Conservation (phyloP, 140 eudicot genomes). For the Oenanthe javanica region DNA sequence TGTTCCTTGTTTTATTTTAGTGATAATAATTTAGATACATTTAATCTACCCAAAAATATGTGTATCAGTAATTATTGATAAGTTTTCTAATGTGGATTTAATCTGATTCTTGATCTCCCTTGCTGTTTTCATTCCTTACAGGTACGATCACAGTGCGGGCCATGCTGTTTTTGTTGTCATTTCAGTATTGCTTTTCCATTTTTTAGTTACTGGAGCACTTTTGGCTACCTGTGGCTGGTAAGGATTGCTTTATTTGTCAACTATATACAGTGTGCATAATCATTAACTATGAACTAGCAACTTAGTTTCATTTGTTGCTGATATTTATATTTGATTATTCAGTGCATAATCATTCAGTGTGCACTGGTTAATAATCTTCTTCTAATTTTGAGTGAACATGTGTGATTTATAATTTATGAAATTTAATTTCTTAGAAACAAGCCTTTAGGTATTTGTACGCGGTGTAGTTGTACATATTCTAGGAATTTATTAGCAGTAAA, state of each 20-base stretch:
- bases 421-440: neutral
- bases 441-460: neutral
- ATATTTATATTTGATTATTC: neutral
- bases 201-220: slow-evolving; percentile 58
- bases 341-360: neutral
- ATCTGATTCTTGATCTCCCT: slow-evolving; percentile 8
- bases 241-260: slow-evolving; percentile 14
- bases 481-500: neutral
- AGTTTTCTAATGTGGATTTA: neutral
- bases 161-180: slow-evolving; percentile 88
- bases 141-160: slow-evolving; percentile 91
- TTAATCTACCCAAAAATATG: neutral
- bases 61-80: neutral
- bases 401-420: neutral
- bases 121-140: slow-evolving; percentile 20
- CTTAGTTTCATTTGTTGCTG: neutral
- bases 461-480: neutral
- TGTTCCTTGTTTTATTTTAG: neutral
- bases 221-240: slow-evolving; percentile 92
- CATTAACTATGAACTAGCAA: neutral
- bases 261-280: neutral
- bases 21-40: neutral
- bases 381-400: neutral
- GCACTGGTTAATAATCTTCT: neutral
- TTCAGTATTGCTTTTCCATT: slow-evolving; percentile 71